Evolutionary conservation across 495 filamentous ascomycete species (phyloP).

Genomic region (Usnea hakonensis): DNA sequence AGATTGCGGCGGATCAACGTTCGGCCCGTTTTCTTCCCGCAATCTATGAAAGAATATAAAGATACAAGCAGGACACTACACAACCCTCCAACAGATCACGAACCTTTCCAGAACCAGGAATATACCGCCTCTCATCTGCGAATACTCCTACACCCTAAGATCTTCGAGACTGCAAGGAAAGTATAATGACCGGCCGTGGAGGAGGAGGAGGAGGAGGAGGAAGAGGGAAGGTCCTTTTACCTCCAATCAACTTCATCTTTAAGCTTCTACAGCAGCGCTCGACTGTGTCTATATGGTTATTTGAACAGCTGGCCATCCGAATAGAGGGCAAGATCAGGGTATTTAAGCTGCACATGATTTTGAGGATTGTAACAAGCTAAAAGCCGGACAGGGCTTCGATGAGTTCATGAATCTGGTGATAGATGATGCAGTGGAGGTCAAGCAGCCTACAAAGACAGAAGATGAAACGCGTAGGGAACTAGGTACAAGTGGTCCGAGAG

Average conservation of each 20-base stretch:
- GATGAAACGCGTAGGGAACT: conserved; percentile 70
- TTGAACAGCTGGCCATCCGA: conserved; percentile 85
- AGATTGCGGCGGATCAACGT: not conserved
- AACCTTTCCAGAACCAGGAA: no score
- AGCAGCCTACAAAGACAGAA: conserved; percentile 70
- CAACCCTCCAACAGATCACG: no score
- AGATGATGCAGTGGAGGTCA: conserved; percentile 91
- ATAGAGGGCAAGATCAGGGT: conserved; percentile 95
- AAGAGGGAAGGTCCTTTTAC: conserved; percentile 80
- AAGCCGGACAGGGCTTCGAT: conserved; percentile 67
- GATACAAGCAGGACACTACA: no score
- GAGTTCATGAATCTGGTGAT: conserved; percentile 99
- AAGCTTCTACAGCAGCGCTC: conserved; percentile 83
- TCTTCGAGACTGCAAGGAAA: not conserved
- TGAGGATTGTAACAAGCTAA: conserved; percentile 4
- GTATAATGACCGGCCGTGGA: conserved; percentile 61
- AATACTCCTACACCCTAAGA: not conserved
- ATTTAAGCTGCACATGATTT: conserved; percentile 22
- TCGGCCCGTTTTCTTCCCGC: not conserved
- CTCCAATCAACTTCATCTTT: conserved; percentile 98
- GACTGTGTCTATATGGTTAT: conserved; percentile 90
- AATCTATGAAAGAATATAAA: not conserved
- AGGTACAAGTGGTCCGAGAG: conserved; percentile 47
- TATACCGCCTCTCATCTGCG: not conserved
- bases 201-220: conserved; percentile 57